phyloP scores from a whole-genome alignment of 2,329 filamentous ascomycete species.

The Colletotrichum chlorophyti region DNA sequence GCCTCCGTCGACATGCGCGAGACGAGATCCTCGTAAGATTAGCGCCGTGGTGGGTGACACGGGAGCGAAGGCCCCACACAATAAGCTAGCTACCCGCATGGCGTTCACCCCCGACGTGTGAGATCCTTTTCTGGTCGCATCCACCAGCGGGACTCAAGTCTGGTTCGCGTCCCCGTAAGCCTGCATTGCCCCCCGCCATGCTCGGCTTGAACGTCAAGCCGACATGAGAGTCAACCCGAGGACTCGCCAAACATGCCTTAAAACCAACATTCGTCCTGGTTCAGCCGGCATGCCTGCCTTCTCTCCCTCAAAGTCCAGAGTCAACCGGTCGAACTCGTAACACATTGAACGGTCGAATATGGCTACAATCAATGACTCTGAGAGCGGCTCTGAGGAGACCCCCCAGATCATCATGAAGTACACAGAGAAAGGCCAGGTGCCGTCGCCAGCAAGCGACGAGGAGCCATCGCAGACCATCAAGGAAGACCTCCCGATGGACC shows the following conservation, averaged over 20 bases:
- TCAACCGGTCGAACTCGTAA: not conserved
- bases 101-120: not conserved
- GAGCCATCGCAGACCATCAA: not conserved
- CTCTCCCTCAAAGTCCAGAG: not conserved
- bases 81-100: not conserved
- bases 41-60: not conserved
- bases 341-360: not conserved
- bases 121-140: not conserved
- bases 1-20: not conserved
- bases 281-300: not conserved
- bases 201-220: not conserved
- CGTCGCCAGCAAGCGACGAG: not conserved
- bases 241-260: not conserved
- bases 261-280: not conserved
- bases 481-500: conserved; percentile 30
- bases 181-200: not conserved
- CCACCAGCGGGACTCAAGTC: not conserved
- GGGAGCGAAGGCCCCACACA: not conserved
- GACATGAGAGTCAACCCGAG: no score
- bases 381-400: not conserved
- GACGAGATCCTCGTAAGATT: not conserved
- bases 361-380: not conserved
- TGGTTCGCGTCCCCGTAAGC: not conserved
- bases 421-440: not conserved
- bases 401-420: not conserved